These are phyloP conservation scores for Anisodus tanguticus DNA, from an alignment of 257 asterid genomes.

Conservation along the genomic window DNA sequence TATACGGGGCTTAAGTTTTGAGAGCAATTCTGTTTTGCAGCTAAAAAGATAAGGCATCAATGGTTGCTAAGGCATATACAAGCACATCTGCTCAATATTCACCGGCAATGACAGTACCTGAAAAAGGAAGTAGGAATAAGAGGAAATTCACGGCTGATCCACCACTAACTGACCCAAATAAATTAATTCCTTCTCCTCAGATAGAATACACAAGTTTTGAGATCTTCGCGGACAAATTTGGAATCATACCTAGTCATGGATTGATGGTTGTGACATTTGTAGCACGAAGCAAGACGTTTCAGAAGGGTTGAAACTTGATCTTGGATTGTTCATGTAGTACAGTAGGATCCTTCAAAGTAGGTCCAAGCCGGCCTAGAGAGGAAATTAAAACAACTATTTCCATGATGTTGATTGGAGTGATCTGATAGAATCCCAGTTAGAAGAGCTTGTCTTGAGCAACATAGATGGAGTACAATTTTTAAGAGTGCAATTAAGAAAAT, in stretches of 20 bases:
- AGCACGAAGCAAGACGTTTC: slow-evolving; percentile 53
- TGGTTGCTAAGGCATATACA: slow-evolving; percentile 71
- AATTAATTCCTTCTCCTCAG: slow-evolving; percentile 55
- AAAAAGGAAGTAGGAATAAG: slow-evolving; percentile 86
- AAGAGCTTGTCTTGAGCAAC: slow-evolving; percentile 73
- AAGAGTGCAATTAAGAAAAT: slow-evolving; percentile 82
- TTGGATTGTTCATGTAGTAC: slow-evolving; percentile 68
- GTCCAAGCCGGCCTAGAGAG: slow-evolving; percentile 49
- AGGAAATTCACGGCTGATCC: slow-evolving; percentile 92
- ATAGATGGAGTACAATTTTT: slow-evolving; percentile 64
- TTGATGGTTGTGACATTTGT: slow-evolving; percentile 62
- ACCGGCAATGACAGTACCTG: slow-evolving; percentile 60
- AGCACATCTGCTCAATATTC: slow-evolving; percentile 56
- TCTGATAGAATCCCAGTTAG: slow-evolving; percentile 84
- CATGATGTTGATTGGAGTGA: slow-evolving; percentile 92
- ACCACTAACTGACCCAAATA: slow-evolving; percentile 61
- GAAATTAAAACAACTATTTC: slow-evolving; percentile 50
- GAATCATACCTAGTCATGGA: slow-evolving; percentile 43
- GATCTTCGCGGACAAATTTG: slow-evolving; percentile 75
- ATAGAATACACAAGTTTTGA: slow-evolving; percentile 67
- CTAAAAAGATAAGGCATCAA: slow-evolving; percentile 63
- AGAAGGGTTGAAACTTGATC: slow-evolving; percentile 72
- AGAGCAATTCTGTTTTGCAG: slow-evolving; percentile 46
- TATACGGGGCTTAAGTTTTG: slow-evolving; percentile 35
- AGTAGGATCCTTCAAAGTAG: slow-evolving; percentile 53